These are phyloP conservation scores for Saturnispora dispora DNA, from an alignment of 805 yeast species.

Conservation along the genomic window DNA sequence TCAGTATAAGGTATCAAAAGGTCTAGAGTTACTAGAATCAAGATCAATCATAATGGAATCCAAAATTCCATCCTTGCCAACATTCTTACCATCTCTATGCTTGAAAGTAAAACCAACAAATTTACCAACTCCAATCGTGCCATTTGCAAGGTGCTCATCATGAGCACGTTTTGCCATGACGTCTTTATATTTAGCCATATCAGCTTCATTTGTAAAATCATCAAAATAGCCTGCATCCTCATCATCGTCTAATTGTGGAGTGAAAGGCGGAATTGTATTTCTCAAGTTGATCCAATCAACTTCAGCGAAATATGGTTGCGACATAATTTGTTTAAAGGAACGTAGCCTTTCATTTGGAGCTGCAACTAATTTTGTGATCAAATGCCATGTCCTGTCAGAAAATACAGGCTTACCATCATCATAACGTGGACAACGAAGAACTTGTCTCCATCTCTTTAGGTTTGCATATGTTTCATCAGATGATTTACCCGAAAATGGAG, in stretches of 20 bases:
- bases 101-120: constrained; percentile 95
- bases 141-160: constrained; percentile 70
- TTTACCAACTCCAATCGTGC: constrained; percentile 49
- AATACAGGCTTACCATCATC: constrained; percentile 87
- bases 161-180: constrained; percentile 88
- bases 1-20: constrained; percentile 30
- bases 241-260: constrained; percentile 93
- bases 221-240: constrained; percentile 98
- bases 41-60: constrained; percentile 25
- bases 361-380: constrained; percentile 71
- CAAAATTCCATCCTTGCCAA: constrained; percentile 18
- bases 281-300: constrained; percentile 70
- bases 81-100: constrained; percentile 47
- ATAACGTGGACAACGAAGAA: constrained; percentile 81
- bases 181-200: constrained; percentile 96
- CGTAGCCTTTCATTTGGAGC: constrained; percentile 67
- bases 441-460: constrained; percentile 84
- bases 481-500: constrained; percentile 91
- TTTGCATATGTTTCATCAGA: constrained; percentile 94
- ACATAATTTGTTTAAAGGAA: constrained; percentile 71
- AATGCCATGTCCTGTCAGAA: constrained; percentile 93
- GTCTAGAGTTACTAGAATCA: constrained; percentile 12
- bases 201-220: constrained; percentile 91
- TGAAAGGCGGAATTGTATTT: constrained; percentile 78
- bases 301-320: constrained; percentile 76